Percentiles rank a stretch among this genome's conserved stretches.
Evolutionary conservation across 768 basidiomycete species (phyloP).

Genomic region (Kockovaella imperatae): DNA sequence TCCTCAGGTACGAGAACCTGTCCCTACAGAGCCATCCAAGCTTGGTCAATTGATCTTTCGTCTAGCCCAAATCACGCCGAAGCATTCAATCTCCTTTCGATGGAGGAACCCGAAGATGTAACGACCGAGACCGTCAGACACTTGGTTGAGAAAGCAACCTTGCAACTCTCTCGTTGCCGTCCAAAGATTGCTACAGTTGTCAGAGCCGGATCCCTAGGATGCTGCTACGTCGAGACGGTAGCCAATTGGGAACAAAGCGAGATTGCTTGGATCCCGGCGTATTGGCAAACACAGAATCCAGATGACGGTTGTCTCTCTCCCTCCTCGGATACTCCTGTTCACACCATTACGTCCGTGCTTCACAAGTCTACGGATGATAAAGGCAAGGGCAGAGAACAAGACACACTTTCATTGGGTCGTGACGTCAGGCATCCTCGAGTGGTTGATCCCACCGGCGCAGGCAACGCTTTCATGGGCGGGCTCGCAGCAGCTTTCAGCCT

Average conservation of each 20-base stretch:
- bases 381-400: no score
- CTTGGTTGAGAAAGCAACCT: constrained; percentile 2
- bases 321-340: no score
- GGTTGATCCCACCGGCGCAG: constrained; percentile 32
- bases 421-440: no score
- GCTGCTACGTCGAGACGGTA: constrained; percentile 12
- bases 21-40: neutral
- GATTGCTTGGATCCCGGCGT: constrained; percentile 24
- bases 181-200: constrained; percentile 16
- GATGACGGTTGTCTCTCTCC: no score
- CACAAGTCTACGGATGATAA: no score
- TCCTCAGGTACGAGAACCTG: constrained; percentile 9
- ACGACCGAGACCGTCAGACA: neutral
- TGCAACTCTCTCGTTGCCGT: neutral
- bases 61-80: constrained; percentile 30
- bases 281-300: constrained; percentile 13
- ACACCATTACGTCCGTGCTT: no score
- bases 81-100: constrained; percentile 11
- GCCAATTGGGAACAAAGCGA: neutral
- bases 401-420: no score
- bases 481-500: constrained; percentile 18
- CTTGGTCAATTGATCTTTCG: neutral
- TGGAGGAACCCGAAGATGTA: neutral
- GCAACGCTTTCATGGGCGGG: constrained; percentile 31
- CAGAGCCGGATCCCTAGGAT: constrained; percentile 19